Percentiles rank a stretch among this genome's conserved stretches.
These are phyloP conservation scores for Cinchona pubescens DNA, from an alignment of 257 asterid species.

Conservation along the genomic window DNA sequence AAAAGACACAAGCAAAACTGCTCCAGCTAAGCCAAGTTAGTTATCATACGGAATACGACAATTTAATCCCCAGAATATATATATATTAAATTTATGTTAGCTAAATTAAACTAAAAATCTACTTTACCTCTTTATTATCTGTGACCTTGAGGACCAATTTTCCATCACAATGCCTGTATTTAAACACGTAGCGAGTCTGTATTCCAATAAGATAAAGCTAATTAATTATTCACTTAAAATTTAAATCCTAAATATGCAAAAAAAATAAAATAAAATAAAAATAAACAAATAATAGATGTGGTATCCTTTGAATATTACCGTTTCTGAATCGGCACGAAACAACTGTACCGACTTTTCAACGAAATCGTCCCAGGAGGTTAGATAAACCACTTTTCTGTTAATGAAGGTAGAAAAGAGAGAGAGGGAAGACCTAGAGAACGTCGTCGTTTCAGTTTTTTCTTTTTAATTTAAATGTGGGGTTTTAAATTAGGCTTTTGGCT, in stretches of 20 bases:
- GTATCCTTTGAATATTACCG: conserved; percentile 28
- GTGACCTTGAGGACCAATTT: conserved; percentile 92
- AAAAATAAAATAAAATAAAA: not conserved
- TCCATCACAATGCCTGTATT: conserved; percentile 84
- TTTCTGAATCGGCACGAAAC: conserved; percentile 68
- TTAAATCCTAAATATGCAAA: not conserved
- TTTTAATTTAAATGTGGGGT: not conserved
- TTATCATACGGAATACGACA: not conserved
- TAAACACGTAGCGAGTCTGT: conserved; percentile 84
- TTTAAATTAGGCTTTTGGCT: not conserved
- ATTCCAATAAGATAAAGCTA: conserved; percentile 1
- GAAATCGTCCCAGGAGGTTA: conserved; percentile 79
- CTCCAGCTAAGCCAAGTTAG: not conserved
- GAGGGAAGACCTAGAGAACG: not conserved
- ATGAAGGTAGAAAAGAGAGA: not conserved
- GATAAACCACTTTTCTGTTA: conserved; percentile 52
- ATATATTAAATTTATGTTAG: no score
- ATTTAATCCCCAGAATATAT: not conserved
- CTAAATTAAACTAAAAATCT: not conserved
- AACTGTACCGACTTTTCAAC: conserved; percentile 64
- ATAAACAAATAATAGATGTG: not conserved
- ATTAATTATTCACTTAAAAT: conserved; percentile 3
- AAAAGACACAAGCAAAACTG: not conserved
- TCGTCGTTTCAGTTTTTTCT: no score
- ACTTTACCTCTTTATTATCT: conserved; percentile 68